Conservation (phyloP, 1,284 basidiomycete genomes). For the Somion occarium region DNA sequence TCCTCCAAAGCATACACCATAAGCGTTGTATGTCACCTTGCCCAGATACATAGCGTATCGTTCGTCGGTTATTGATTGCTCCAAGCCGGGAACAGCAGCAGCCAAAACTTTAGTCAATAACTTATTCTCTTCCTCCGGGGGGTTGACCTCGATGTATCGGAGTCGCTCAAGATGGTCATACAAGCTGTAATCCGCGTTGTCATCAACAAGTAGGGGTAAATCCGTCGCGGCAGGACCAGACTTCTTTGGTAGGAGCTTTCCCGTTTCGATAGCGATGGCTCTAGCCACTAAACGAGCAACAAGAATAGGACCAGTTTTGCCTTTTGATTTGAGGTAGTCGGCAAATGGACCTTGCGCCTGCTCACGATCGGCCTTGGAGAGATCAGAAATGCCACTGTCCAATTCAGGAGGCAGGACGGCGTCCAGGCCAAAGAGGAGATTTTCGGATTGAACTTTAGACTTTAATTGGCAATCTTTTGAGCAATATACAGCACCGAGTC, state of each 20-base stretch:
- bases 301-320: constrained; percentile 46
- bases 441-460: constrained; percentile 55
- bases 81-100: constrained; percentile 63
- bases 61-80: constrained; percentile 62
- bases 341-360: constrained; percentile 55
- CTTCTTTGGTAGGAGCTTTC: constrained; percentile 41
- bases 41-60: constrained; percentile 57
- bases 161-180: constrained; percentile 74
- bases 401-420: constrained; percentile 53
- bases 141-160: constrained; percentile 51
- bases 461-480: constrained; percentile 60
- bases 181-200: constrained; percentile 51
- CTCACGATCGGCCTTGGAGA: constrained; percentile 40
- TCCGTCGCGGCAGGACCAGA: constrained; percentile 21
- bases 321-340: constrained; percentile 46
- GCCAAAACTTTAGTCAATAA: constrained; percentile 55
- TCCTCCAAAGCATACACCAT: constrained; percentile 58
- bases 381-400: constrained; percentile 29
- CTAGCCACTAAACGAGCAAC: constrained; percentile 67
- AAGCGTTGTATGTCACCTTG: constrained; percentile 72
- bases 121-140: constrained; percentile 44
- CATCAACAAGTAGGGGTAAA: constrained; percentile 40
- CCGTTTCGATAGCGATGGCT: constrained; percentile 61
- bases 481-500: constrained; percentile 61
- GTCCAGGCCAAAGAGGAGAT: constrained; percentile 66